phyloP scores from a whole-genome alignment of 768 basidiomycete species.

The Agaricus sinodeliciosus region DNA sequence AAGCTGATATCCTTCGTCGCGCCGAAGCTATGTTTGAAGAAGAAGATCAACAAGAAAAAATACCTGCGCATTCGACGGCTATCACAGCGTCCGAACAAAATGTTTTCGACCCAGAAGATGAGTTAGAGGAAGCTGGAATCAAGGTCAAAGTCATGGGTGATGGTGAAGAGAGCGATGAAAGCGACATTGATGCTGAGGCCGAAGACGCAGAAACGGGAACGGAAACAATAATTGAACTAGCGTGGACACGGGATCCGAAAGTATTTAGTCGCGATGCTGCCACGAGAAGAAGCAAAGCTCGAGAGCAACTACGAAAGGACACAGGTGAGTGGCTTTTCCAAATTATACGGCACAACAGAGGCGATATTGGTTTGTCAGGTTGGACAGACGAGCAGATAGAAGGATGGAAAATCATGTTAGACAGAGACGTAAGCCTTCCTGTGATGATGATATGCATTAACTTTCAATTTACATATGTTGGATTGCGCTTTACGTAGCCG shows the following conservation, averaged over 20 bases:
- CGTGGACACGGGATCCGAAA: slow-evolving; percentile 69
- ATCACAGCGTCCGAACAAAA: neutral
- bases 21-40: slow-evolving; percentile 63
- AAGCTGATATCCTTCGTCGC: slow-evolving; percentile 74
- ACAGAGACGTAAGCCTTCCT: slow-evolving; percentile 62
- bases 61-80: neutral
- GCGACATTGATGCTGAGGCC: slow-evolving; percentile 24
- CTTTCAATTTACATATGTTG: neutral
- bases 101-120: slow-evolving; percentile 9
- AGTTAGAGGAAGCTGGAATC: slow-evolving; percentile 17
- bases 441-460: neutral
- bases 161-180: slow-evolving; percentile 44
- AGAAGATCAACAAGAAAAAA: slow-evolving; percentile 35
- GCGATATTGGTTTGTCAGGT: slow-evolving; percentile 28
- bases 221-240: slow-evolving; percentile 67
- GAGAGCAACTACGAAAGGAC: slow-evolving; percentile 57
- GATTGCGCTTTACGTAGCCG: slow-evolving; percentile 32
- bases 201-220: slow-evolving; percentile 24
- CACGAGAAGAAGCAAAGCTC: slow-evolving; percentile 62
- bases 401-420: slow-evolving; percentile 88
- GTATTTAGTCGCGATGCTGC: slow-evolving; percentile 71
- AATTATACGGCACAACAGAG: neutral
- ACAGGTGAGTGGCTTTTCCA: slow-evolving; percentile 42
- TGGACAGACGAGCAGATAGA: slow-evolving; percentile 86
- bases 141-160: slow-evolving; percentile 49